Evolutionary conservation across 176 grass and related monocot species (phyloP), one percentile per base, ranked within the genome.

Genomic region (Alopecurus myosuroides): DNA sequence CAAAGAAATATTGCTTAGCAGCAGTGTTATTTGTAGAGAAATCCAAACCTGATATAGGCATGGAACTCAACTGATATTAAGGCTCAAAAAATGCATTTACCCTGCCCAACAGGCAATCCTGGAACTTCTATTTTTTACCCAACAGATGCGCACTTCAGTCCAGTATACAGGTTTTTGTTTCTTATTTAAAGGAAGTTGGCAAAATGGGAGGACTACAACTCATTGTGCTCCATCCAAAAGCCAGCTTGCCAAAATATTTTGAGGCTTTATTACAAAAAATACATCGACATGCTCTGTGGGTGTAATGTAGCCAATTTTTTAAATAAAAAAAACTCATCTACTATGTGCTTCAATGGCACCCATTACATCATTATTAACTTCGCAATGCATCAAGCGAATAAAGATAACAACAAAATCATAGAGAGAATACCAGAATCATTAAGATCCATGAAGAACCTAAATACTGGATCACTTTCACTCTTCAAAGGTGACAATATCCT

Each of bases 371-470:
- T 6, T 48, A 26, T 30, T 30, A 42, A 77, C 28, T n/a, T 82
- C 18, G 49, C 11, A 52, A n/a, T 74, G 55, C 22, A 82, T 62
- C 63, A 72, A 55, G 44, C 55, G 61, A 31, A 87, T 33, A 57
- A 73, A 77, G 1, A 66, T 67, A 30, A 77, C 10, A 36, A 70
- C 7, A 7, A 39, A 74, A 39, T 66, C 20, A 20, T 46, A n/a
- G 88, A 69, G 60, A n/a, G 62, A 70, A 48, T 87, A 98, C 93
- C 96, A 90, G 96, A 93, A 89, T 95, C 96, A 89, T 89, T 94
- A 58, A 95, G 85, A 90, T 98, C 93, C 93, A 95, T 95, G 77
- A 98, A 98, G 88, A 98, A 98, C 34, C 88, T 92, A 88, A 98
- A 98, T 20, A 98, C 89, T 45, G 96, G 96, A 22, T 84, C 63